Evolutionary conservation across 495 filamentous ascomycete species (phyloP).

Genomic region (Xanthoparmelia taractica): DNA sequence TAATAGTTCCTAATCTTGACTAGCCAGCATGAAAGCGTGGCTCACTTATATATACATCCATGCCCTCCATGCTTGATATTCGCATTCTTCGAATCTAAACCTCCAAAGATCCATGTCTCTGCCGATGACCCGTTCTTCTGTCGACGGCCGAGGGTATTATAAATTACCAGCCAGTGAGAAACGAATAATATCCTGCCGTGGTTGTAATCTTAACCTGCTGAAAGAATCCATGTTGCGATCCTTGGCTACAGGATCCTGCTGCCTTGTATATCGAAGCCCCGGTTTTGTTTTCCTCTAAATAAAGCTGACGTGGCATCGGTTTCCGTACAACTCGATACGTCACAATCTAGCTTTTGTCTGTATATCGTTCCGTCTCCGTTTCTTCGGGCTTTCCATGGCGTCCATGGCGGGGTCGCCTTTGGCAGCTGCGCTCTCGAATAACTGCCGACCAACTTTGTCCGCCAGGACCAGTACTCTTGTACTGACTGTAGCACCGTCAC

Average conservation of each 20-base stretch:
- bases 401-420: background rate
- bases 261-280: background rate
- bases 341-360: constrained; percentile 19
- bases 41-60: background rate
- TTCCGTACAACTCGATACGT: background rate
- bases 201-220: background rate
- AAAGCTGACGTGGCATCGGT: background rate
- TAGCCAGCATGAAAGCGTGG: background rate
- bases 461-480: constrained; percentile 71
- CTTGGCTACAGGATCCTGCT: background rate
- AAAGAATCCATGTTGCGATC: background rate
- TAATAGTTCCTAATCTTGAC: too few relatives aligned
- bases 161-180: background rate
- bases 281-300: background rate
- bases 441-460: constrained; percentile 48
- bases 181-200: background rate
- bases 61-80: background rate
- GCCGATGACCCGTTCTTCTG: background rate
- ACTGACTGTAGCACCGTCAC: constrained; percentile 83
- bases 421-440: constrained; percentile 34
- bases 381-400: constrained; percentile 8
- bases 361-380: constrained; percentile 19
- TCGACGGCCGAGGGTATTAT: background rate
- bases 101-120: background rate
- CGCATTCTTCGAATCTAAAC: background rate